Conservation (phyloP, 495 filamentous ascomycete species). For the Penicillium tannophilum region DNA sequence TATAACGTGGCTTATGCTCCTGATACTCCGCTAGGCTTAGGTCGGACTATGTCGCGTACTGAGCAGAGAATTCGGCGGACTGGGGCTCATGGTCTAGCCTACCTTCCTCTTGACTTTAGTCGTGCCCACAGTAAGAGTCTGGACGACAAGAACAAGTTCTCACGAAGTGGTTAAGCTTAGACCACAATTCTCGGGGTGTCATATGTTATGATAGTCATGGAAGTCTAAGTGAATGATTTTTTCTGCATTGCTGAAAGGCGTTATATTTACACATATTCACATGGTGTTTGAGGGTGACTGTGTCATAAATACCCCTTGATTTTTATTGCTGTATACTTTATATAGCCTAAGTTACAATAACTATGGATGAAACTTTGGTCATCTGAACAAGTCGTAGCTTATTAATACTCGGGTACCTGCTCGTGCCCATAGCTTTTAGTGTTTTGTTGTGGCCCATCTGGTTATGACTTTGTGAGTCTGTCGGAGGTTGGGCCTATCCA, state of each 20-base stretch:
- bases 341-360: not conserved
- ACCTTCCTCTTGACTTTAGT: slow-evolving; percentile 42
- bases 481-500: too few relatives aligned
- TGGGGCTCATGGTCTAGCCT: slow-evolving; percentile 44
- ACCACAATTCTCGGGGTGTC: not conserved
- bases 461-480: too few relatives aligned
- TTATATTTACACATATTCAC: slow-evolving; percentile 12
- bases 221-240: not conserved
- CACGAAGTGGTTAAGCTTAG: not conserved
- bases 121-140: slow-evolving; percentile 17
- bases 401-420: too few relatives aligned
- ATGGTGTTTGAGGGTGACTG: slow-evolving; percentile 13
- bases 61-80: slow-evolving; percentile 44
- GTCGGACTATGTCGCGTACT: slow-evolving; percentile 43
- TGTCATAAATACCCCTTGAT: not conserved
- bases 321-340: not conserved
- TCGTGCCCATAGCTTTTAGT: too few relatives aligned
- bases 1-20: slow-evolving; percentile 45
- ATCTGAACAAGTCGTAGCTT: too few relatives aligned
- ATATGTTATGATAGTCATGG: not conserved
- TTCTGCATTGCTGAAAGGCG: slow-evolving; percentile 1
- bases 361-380: not conserved
- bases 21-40: slow-evolving; percentile 38
- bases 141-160: slow-evolving; percentile 23
- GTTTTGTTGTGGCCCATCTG: too few relatives aligned